Conservation (phyloP, 2,329 filamentous ascomycete genomes). For the Colletotrichum orchidophilum region DNA sequence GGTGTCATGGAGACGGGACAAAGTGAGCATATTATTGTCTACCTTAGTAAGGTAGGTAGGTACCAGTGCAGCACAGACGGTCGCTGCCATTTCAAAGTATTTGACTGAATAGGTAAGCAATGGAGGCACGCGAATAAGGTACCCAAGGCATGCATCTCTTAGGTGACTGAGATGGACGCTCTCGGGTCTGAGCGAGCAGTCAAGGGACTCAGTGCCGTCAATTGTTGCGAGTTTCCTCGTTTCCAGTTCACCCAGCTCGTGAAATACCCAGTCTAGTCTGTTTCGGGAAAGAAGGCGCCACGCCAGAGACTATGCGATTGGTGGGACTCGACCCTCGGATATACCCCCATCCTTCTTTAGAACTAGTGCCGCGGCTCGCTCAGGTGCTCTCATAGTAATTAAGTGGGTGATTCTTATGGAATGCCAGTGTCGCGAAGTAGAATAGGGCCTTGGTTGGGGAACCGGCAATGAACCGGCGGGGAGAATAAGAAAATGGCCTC, state of each 20-base stretch:
- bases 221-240: conserved; percentile 13
- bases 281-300: background rate
- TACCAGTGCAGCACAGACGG: background rate
- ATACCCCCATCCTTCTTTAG: background rate
- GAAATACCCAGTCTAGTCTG: background rate
- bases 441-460: conserved; percentile 9
- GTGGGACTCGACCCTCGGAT: conserved; percentile 8
- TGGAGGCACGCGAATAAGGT: too few species aligned
- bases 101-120: background rate
- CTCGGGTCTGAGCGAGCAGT: conserved; percentile 16
- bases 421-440: background rate
- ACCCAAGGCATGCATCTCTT: background rate
- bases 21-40: background rate
- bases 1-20: background rate
- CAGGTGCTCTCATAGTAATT: background rate
- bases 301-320: conserved; percentile 3
- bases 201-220: conserved; percentile 8
- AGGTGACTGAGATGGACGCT: conserved; percentile 15
- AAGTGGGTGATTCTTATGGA: background rate
- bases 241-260: conserved; percentile 1
- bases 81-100: background rate
- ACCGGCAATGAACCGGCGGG: background rate
- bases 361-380: background rate
- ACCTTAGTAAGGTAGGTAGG: background rate
- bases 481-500: background rate